A percentile compares a stretch with the other conserved stretches of the same genome.
Evolutionary conservation across 768 basidiomycete genomes (phyloP).

Genomic region (Russula virescens): DNA sequence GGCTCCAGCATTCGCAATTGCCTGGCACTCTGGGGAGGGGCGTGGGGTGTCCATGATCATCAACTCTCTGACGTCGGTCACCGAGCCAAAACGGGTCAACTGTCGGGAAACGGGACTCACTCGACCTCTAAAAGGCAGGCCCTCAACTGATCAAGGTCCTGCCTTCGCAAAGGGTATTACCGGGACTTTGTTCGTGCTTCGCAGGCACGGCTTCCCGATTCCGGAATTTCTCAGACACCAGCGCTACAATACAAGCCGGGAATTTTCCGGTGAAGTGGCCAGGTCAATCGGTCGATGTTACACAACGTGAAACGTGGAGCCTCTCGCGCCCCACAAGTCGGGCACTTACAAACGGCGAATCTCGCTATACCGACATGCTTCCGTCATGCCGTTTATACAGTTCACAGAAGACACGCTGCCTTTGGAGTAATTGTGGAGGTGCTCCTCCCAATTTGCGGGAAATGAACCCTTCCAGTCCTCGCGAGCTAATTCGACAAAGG

Average conservation of each 20-base stretch:
- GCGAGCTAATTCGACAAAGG: neutral
- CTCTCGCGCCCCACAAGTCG: neutral
- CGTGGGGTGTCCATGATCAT: constrained; percentile 19
- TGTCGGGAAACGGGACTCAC: neutral
- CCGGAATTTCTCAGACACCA: neutral
- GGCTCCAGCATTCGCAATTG: constrained; percentile 7
- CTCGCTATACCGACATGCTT: constrained; percentile 17
- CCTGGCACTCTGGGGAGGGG: constrained; percentile 13
- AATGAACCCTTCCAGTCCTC: constrained; percentile 15
- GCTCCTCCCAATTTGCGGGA: constrained; percentile 2
- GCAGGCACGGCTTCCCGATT: constrained; percentile 12
- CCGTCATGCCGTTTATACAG: constrained; percentile 10
- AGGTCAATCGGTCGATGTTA: constrained; percentile 1
- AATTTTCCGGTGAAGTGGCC: constrained; percentile 4
- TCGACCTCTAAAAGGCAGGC: constrained; percentile 15
- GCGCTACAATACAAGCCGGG: neutral
- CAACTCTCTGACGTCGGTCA: constrained; percentile 19
- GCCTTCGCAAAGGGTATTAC: constrained; percentile 8
- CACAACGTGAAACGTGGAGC: constrained; percentile 4
- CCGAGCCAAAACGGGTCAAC: constrained; percentile 2
- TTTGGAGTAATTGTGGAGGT: constrained; percentile 14
- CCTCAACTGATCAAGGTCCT: constrained; percentile 11
- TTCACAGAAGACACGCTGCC: constrained; percentile 17
- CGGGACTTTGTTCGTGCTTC: constrained; percentile 8
- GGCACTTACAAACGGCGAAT: constrained; percentile 10